phyloP scores from a whole-genome alignment of 1,139 yeast species.

The Meyerozyma elateridarum region DNA sequence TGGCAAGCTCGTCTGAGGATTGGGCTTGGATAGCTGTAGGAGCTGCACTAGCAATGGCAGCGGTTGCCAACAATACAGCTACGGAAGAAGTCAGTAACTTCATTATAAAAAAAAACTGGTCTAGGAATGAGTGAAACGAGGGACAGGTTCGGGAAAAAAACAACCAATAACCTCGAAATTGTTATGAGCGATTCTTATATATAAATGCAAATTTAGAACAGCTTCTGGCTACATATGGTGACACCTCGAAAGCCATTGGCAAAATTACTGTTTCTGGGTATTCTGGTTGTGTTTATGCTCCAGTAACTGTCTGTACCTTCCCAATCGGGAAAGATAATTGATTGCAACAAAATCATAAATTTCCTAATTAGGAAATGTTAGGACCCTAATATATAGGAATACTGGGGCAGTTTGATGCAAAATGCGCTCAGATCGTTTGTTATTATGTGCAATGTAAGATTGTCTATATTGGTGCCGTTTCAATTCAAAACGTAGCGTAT shows the following conservation, averaged over 20 bases:
- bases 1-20: slow-evolving; percentile 10
- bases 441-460: no score
- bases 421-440: not conserved
- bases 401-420: not conserved
- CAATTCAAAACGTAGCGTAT: no score
- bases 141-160: not conserved
- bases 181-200: not conserved
- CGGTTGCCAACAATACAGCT: slow-evolving; percentile 7
- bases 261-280: slow-evolving; percentile 1
- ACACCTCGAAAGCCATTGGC: no score
- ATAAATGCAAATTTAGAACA: no score
- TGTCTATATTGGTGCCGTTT: no score
- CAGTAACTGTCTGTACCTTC: not conserved
- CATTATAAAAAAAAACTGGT: no score
- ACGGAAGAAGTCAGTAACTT: slow-evolving; percentile 10
- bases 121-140: no score
- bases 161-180: not conserved
- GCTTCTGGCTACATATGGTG: no score
- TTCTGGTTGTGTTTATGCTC: slow-evolving; percentile 1
- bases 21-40: slow-evolving; percentile 8
- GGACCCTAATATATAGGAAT: not conserved
- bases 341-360: not conserved
- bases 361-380: slow-evolving; percentile 7
- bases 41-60: slow-evolving; percentile 11
- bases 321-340: slow-evolving; percentile 4